Conservation (phyloP, 2,329 filamentous ascomycete genomes). For the Aspergillus costaricaensis region DNA sequence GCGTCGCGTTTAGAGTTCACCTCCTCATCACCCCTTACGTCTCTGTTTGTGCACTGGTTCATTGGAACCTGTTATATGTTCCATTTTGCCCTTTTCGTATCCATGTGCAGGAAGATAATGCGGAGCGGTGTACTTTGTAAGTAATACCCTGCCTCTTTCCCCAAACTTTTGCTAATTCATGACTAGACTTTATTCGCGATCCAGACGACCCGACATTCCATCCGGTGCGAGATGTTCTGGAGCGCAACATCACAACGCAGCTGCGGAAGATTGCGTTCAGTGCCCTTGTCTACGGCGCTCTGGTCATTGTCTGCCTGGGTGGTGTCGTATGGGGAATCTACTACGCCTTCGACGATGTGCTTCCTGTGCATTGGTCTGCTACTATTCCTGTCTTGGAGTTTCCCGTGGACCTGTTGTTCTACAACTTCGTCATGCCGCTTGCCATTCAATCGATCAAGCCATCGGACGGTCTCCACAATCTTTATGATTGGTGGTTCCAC, state of each 20-base stretch:
- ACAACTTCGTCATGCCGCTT: slow-evolving; percentile 93
- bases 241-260: slow-evolving; percentile 88
- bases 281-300: slow-evolving; percentile 87
- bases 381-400: slow-evolving; percentile 93
- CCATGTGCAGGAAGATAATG: slow-evolving; percentile 98
- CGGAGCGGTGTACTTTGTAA: slow-evolving; percentile 87
- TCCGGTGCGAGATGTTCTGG: slow-evolving; percentile 92
- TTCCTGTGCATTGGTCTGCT: slow-evolving; percentile 91
- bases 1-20: slow-evolving; percentile 78
- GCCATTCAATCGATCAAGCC: slow-evolving; percentile 83
- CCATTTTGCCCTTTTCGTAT: slow-evolving; percentile 96
- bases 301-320: slow-evolving; percentile 90
- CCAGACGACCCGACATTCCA: slow-evolving; percentile 98
- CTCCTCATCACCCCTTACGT: slow-evolving; percentile 76
- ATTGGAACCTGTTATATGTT: slow-evolving; percentile 99
- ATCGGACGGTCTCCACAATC: slow-evolving; percentile 75
- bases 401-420: slow-evolving; percentile 89
- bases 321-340: slow-evolving; percentile 93
- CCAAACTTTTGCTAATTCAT: not conserved
- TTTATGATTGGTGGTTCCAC: slow-evolving; percentile 97
- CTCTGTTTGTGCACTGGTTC: slow-evolving; percentile 97
- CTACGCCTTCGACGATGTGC: slow-evolving; percentile 66
- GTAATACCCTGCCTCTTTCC: slow-evolving; percentile 35
- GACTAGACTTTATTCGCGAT: slow-evolving; percentile 87
- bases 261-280: slow-evolving; percentile 95